Base-by-base conservation (phyloP, 2,329 filamentous ascomycete genomes). In the Lasiodiplodia gonubiensis region DNA sequence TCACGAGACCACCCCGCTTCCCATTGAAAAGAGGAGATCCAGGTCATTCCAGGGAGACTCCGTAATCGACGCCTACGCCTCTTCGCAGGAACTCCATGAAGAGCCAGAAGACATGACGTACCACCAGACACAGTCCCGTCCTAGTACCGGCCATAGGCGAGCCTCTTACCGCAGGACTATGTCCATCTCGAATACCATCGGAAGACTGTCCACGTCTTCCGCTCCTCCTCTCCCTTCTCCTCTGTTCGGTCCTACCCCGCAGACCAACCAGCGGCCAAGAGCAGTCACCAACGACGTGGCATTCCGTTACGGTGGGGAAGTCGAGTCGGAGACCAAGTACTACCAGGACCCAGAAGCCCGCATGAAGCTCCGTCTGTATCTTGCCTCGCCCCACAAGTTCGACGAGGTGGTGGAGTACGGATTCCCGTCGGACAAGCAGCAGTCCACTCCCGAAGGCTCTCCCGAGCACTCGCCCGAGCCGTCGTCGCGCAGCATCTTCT, bases 371-470 rank as follows among this genome's bases (percentile, higher is more conserved):
- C 89, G 93, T 14, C 89, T 92, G 7, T 97, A 94, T 74, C 86
- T 97, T 23, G 91, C 92, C 8, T 97, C 93, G 1, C 91, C 94
- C 0, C 92, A 97, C 72, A 97, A 97, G 76, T 98, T 98, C 72
- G 94, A 98, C 76, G 94, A 98, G 79, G 93, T 92, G 1, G 87
- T 98, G 64, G 92, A 97, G 76, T 97, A 96, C 78, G 94, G 94
- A 0, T 98, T 97, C 73, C 93, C 93, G 0, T 88, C 90, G 0
- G 83, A 57, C 42, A 59, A 57, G 53, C 63, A 48, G 23, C 23
- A 49, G 25, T n/a, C 42, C 35, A 54, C 35, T 18, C 53, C 53
- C 21, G 57, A 65, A 65, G n/a, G 18, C 57, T 64, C 64, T 4
- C 61, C 61, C 7, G 59, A 37, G 39, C 53, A 16, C 57, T 64